Percentiles rank a stretch among this genome's conserved stretches.
These are phyloP conservation scores for Talaromyces borbonicus DNA, from an alignment of 495 filamentous ascomycete species.

Conservation along the genomic window DNA sequence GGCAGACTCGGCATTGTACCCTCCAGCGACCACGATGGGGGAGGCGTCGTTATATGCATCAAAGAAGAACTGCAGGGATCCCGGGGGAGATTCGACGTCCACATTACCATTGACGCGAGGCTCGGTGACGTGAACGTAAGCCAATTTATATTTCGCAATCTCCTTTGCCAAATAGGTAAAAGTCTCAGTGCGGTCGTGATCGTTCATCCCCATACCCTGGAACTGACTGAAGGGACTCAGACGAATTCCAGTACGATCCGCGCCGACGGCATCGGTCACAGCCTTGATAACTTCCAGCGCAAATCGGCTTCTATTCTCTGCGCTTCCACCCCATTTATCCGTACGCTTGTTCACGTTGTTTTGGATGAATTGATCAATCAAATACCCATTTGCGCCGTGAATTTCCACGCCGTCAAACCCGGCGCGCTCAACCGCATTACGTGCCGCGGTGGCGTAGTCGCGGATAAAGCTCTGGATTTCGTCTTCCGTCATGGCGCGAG, in stretches of 20 bases:
- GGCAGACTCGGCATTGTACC: constrained; percentile 40
- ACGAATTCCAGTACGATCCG: constrained; percentile 51
- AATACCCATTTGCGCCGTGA: constrained; percentile 64
- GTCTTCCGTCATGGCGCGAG: constrained; percentile 40
- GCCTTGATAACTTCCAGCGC: constrained; percentile 54
- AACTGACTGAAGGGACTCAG: constrained; percentile 55
- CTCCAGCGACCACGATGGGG: constrained; percentile 53
- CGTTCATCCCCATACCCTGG: constrained; percentile 57
- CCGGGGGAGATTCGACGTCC: constrained; percentile 34
- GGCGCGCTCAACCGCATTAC: constrained; percentile 49
- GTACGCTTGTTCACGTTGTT: constrained; percentile 51
- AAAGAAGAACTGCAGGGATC: constrained; percentile 22
- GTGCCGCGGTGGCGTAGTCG: constrained; percentile 51
- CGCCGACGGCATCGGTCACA: constrained; percentile 53
- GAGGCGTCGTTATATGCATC: not conserved
- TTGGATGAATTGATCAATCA: constrained; percentile 67
- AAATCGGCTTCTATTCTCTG: constrained; percentile 62
- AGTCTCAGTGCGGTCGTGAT: constrained; percentile 45
- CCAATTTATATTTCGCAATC: constrained; percentile 33
- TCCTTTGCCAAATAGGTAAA: constrained; percentile 47
- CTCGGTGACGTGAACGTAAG: constrained; percentile 59
- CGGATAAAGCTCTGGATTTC: constrained; percentile 48
- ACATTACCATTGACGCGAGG: constrained; percentile 18
- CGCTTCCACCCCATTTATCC: constrained; percentile 59
- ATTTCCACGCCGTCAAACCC: constrained; percentile 75